Conservation (phyloP, 768 basidiomycete species). For the Russula virescens region DNA sequence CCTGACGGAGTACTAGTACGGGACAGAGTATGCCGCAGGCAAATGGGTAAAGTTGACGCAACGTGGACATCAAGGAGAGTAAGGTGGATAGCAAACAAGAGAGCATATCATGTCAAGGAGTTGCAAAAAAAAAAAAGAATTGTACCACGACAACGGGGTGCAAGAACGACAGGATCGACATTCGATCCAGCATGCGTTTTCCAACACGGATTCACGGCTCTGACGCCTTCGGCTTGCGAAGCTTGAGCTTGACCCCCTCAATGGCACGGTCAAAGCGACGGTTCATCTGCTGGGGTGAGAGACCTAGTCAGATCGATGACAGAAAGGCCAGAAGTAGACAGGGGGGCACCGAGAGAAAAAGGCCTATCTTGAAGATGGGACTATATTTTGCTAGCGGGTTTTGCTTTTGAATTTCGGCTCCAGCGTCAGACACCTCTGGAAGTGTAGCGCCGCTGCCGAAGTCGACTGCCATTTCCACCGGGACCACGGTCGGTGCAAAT, state of each 20-base stretch:
- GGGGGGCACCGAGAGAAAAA: background rate
- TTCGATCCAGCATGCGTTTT: background rate
- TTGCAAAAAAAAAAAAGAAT: background rate
- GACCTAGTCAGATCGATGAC: background rate
- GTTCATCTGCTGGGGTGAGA: constrained; percentile 1
- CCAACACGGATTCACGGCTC: background rate
- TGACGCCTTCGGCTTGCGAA: constrained; percentile 4
- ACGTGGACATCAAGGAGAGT: background rate
- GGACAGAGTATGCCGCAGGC: background rate
- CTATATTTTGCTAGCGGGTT: background rate
- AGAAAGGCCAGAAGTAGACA: background rate
- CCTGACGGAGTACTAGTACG: background rate
- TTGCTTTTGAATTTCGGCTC: background rate
- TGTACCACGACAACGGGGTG: background rate
- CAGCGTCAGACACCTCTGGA: background rate
- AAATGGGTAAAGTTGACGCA: background rate
- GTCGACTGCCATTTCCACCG: background rate
- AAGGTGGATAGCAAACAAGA: background rate
- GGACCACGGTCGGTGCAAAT: background rate
- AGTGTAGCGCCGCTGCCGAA: background rate
- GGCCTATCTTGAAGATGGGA: constrained; percentile 1
- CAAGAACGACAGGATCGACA: background rate
- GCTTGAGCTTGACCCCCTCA: constrained; percentile 14
- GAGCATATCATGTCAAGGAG: background rate
- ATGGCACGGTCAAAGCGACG: background rate